phyloP scores from a whole-genome alignment of 2,329 filamentous ascomycete genomes.

The Fusarium foetens region DNA sequence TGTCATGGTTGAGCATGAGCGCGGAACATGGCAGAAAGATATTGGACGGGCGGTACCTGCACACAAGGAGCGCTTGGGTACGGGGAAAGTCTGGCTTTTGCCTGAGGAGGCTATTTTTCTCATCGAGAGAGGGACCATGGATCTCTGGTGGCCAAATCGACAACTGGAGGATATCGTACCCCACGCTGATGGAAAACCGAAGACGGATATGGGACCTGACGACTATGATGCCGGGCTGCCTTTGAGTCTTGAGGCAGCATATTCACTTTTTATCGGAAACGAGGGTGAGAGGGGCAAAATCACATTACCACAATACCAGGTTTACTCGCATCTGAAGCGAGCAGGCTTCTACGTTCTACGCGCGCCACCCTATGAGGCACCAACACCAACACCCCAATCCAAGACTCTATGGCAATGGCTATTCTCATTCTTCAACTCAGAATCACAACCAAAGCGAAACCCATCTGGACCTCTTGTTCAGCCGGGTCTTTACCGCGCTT shows the following conservation, averaged over 20 bases:
- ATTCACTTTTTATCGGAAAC: constrained; percentile 81
- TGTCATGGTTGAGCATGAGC: constrained; percentile 77
- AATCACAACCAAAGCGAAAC: constrained; percentile 41
- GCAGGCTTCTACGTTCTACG: constrained; percentile 84
- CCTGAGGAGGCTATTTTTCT: constrained; percentile 93
- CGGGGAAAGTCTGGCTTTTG: constrained; percentile 80
- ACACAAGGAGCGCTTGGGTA: constrained; percentile 64
- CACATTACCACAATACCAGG: constrained; percentile 82
- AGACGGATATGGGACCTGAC: constrained; percentile 43
- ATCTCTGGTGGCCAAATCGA: constrained; percentile 82
- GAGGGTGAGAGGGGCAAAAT: constrained; percentile 70
- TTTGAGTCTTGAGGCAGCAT: constrained; percentile 90
- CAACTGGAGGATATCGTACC: constrained; percentile 62
- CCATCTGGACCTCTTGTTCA: constrained; percentile 67
- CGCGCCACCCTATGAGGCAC: constrained; percentile 58
- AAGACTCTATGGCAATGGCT: constrained; percentile 64
- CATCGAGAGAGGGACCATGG: constrained; percentile 86
- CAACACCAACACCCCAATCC: constrained; percentile 27
- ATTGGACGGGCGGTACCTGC: constrained; percentile 74
- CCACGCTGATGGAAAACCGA: constrained; percentile 40
- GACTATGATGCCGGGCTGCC: constrained; percentile 75
- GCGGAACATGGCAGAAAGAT: constrained; percentile 77
- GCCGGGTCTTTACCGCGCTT: constrained; percentile 73
- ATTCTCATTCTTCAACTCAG: constrained; percentile 56
- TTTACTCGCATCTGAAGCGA: constrained; percentile 86